These are phyloP conservation scores for Aschersonia sp. DNA, from an alignment of 2,329 filamentous ascomycete genomes.

Conservation along the genomic window DNA sequence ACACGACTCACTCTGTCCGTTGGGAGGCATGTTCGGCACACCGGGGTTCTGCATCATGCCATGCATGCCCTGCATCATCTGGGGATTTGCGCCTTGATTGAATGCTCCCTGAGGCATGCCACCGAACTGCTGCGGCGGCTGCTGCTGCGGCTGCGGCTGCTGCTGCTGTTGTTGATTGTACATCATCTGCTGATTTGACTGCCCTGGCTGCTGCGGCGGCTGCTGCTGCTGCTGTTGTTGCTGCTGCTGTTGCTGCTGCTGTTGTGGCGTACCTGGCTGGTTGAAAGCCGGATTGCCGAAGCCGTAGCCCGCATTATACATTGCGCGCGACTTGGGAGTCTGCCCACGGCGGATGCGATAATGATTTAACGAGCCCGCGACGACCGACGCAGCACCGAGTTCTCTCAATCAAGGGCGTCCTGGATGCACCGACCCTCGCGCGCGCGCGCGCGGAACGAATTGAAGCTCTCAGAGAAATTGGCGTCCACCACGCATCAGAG, in stretches of 20 bases:
- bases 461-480: background rate
- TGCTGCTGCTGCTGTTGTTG: constrained; percentile 31
- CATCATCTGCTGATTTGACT: constrained; percentile 8
- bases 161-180: constrained; percentile 24
- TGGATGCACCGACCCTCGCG: background rate
- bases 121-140: constrained; percentile 38
- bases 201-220: constrained; percentile 28
- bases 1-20: constrained; percentile 41
- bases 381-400: no score
- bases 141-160: constrained; percentile 43
- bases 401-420: background rate
- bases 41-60: constrained; percentile 49
- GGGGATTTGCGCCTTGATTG: constrained; percentile 32
- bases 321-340: constrained; percentile 12
- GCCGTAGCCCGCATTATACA: constrained; percentile 41
- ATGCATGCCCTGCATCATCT: constrained; percentile 40
- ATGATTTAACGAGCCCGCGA: no score
- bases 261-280: constrained; percentile 11
- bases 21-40: constrained; percentile 43
- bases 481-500: background rate
- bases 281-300: constrained; percentile 36
- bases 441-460: background rate
- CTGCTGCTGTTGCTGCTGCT: constrained; percentile 28
- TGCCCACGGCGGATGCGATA: background rate
- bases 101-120: constrained; percentile 38